Conservation (phyloP, 768 basidiomycete species). For the Tulasnella sp. region DNA sequence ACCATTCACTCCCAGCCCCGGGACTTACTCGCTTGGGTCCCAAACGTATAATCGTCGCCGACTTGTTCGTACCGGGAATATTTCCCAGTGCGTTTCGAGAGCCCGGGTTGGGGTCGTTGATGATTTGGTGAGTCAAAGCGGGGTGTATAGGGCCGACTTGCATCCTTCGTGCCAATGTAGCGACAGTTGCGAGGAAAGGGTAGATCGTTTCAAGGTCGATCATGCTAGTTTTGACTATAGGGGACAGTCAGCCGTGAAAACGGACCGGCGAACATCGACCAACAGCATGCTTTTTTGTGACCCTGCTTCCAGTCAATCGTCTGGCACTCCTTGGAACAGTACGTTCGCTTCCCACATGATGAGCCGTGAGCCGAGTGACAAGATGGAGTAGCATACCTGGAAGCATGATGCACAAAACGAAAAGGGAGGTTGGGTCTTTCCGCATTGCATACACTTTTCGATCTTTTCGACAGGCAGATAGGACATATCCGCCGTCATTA, state of each 20-base stretch:
- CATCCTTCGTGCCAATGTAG: background rate
- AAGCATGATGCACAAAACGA: no score
- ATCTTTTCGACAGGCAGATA: no score
- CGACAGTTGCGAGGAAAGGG: background rate
- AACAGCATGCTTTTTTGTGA: constrained; percentile 2
- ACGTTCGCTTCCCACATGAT: no score
- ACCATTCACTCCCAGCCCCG: background rate
- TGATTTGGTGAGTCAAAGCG: background rate
- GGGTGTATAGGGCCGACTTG: background rate
- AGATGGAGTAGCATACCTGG: no score
- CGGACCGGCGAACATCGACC: background rate
- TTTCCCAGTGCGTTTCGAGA: background rate
- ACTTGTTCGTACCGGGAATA: background rate
- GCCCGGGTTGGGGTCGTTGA: constrained; percentile 1
- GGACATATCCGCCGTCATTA: no score
- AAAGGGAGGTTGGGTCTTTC: no score
- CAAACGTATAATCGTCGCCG: background rate
- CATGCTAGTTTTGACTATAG: background rate
- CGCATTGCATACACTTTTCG: no score
- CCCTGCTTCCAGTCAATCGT: constrained; percentile 9
- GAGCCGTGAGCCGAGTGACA: no score
- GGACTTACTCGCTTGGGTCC: background rate
- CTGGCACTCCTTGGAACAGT: constrained; percentile 14
- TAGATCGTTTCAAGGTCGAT: constrained; percentile 6
- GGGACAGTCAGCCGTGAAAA: background rate